Percentiles rank a stretch among this genome's conserved stretches.
phyloP scores from a whole-genome alignment of 179 eudicot genomes.

The Heliamphora pulchella region DNA sequence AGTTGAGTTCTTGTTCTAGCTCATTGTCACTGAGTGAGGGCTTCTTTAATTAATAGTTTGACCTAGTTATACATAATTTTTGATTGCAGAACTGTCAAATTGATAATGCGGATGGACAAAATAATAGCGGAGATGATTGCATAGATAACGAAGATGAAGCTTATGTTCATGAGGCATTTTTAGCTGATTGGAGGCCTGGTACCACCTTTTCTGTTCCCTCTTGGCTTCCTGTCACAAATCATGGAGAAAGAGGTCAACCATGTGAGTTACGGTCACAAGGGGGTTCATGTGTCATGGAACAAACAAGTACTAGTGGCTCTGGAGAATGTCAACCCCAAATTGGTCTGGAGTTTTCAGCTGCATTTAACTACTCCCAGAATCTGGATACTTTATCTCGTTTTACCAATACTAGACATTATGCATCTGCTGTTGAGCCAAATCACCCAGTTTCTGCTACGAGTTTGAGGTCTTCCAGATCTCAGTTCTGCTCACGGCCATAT shows the following conservation, averaged over 20 bases:
- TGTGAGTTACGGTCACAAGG: constrained; percentile 21
- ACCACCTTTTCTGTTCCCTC: constrained; percentile 27
- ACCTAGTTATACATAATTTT: constrained; percentile 7
- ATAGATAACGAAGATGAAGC: constrained; percentile 62
- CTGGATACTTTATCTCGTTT: constrained; percentile 13
- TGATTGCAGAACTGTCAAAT: constrained; percentile 31
- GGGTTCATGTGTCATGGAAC: constrained; percentile 24
- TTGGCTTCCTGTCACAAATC: constrained; percentile 22
- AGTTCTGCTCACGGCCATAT: constrained; percentile 28
- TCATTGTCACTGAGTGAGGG: neutral
- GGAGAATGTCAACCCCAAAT: constrained; percentile 26
- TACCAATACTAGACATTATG: constrained; percentile 18
- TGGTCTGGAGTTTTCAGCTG: constrained; percentile 25
- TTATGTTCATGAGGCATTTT: constrained; percentile 90
- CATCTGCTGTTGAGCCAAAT: constrained; percentile 21
- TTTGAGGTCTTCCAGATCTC: constrained; percentile 32
- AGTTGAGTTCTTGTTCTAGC: neutral
- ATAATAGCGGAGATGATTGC: constrained; percentile 55
- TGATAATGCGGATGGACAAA: constrained; percentile 41
- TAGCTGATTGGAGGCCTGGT: constrained; percentile 88
- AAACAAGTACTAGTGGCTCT: constrained; percentile 22
- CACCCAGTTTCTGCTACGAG: constrained; percentile 23
- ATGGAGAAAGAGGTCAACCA: constrained; percentile 16
- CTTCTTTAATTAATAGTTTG: neutral
- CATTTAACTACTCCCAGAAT: constrained; percentile 24